Base-by-base conservation (phyloP, 116 monocot species). In the Zostera marina region DNA sequence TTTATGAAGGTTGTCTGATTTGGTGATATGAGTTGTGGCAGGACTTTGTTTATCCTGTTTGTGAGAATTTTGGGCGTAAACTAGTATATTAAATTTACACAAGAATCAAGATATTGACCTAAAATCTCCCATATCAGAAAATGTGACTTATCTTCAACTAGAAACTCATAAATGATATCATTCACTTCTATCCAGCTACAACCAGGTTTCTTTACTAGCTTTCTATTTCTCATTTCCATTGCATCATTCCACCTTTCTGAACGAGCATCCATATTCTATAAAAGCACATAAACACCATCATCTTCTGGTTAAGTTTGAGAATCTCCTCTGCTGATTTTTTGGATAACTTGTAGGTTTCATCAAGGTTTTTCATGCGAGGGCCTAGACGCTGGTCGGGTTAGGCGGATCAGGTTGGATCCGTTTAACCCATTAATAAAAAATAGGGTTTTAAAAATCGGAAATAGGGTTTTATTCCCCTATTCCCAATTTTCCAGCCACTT, bases 131-230 rank as follows among this genome's bases (percentile, higher is more conserved):
- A 77, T 57, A 88, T 62, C 42, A 70, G 58, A 2, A 66, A 65
- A 72, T 83, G 77, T 4, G 70, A 59, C 41, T 62, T 79, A 39
- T 89, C 89, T 38, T 77, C 81, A 1, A 83, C 83, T 24, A 62
- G 76, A 72, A 89, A 89, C 67, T 83, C 89, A 67, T 72, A 73
- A 49, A 89, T 70, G 7, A 68, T 51, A 41, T 75, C 78, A 58
- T 83, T 56, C 41, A 77, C 41, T 45, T 89, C 89, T 38, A 89
- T 70, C 89, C 89, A 89, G 52, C 83, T 89, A 60, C 56, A 73
- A 25, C 78, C 89, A 44, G 76, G 83, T 8, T 43, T 74, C 76
- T 89, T 89, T 44, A 71, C 62, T 20, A 89, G 74, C 43, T 78
- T 66, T 39, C 68, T 77, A 16, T 54, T 66, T 51, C 63, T 83